These are phyloP conservation scores for Ceriops zippeliana DNA, from an alignment of 345 rosid genomes.

Conservation along the genomic window DNA sequence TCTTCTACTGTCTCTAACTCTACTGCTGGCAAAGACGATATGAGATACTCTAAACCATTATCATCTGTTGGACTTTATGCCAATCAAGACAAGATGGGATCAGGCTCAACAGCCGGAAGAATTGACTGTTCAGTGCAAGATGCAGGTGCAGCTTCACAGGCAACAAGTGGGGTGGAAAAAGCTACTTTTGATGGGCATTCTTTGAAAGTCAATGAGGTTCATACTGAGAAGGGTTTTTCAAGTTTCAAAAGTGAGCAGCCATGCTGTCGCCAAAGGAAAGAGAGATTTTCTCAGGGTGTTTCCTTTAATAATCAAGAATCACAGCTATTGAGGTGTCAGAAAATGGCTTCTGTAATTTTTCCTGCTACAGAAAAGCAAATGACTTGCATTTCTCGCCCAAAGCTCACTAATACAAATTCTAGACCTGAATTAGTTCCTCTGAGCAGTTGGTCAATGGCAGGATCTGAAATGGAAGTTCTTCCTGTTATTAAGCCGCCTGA, in stretches of 20 bases:
- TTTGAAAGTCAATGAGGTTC: constrained; percentile 27
- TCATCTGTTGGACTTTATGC: constrained; percentile 32
- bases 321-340: constrained; percentile 51
- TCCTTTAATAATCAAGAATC: constrained; percentile 49
- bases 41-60: constrained; percentile 35
- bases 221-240: constrained; percentile 42
- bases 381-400: constrained; percentile 23
- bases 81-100: constrained; percentile 33
- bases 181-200: constrained; percentile 27
- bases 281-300: constrained; percentile 47
- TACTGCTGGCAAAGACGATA: constrained; percentile 33
- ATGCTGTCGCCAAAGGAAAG: constrained; percentile 90
- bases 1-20: constrained; percentile 72
- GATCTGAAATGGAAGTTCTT: constrained; percentile 36
- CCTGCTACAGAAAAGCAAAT: constrained; percentile 35
- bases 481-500: constrained; percentile 25
- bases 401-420: constrained; percentile 31
- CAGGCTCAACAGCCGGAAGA: constrained; percentile 29
- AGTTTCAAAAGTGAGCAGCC: constrained; percentile 51
- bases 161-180: constrained; percentile 27
- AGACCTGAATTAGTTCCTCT: constrained; percentile 36
- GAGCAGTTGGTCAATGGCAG: constrained; percentile 32
- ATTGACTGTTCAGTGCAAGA: constrained; percentile 34
- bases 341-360: constrained; percentile 37
- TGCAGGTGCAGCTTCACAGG: constrained; percentile 35